Conservation (phyloP, 495 filamentous ascomycete species). For the Sphaerosporella brunnea region DNA sequence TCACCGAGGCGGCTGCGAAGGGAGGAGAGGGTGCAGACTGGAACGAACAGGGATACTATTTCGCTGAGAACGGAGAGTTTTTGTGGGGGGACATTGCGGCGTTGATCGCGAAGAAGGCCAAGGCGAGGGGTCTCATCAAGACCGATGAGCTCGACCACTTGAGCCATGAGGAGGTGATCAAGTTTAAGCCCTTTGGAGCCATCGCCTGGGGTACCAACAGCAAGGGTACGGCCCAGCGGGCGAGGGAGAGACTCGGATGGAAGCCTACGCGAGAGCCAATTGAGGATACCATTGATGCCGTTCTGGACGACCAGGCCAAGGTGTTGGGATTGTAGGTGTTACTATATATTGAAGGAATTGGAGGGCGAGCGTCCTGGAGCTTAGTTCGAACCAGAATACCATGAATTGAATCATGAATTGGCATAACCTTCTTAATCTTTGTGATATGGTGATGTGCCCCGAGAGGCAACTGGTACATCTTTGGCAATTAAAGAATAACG, state of each 20-base stretch:
- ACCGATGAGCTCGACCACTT: slow-evolving; percentile 33
- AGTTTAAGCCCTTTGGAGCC: slow-evolving; percentile 10
- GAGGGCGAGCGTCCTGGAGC: no score
- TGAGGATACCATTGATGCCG: slow-evolving; percentile 14
- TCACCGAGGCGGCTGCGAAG: slow-evolving; percentile 46
- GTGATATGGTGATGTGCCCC: no score
- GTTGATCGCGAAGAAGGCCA: slow-evolving; percentile 41
- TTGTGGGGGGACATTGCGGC: slow-evolving; percentile 49
- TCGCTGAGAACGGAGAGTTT: slow-evolving; percentile 52
- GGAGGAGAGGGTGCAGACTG: slow-evolving; percentile 49
- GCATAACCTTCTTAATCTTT: no score
- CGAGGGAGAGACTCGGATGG: slow-evolving; percentile 23
- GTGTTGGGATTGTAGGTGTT: slow-evolving; percentile 7
- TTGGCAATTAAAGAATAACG: no score
- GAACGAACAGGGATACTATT: slow-evolving; percentile 48
- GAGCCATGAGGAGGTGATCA: slow-evolving; percentile 10
- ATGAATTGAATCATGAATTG: not conserved
- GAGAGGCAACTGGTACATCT: no score
- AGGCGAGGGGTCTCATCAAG: slow-evolving; percentile 45
- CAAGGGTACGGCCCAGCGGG: slow-evolving; percentile 16
- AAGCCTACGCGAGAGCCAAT: slow-evolving; percentile 8
- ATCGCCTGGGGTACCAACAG: slow-evolving; percentile 20
- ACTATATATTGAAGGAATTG: no score
- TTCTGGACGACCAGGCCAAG: slow-evolving; percentile 20
- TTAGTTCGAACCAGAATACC: not conserved